Conservation (phyloP, 345 rosid species). For the Acer negundo region DNA sequence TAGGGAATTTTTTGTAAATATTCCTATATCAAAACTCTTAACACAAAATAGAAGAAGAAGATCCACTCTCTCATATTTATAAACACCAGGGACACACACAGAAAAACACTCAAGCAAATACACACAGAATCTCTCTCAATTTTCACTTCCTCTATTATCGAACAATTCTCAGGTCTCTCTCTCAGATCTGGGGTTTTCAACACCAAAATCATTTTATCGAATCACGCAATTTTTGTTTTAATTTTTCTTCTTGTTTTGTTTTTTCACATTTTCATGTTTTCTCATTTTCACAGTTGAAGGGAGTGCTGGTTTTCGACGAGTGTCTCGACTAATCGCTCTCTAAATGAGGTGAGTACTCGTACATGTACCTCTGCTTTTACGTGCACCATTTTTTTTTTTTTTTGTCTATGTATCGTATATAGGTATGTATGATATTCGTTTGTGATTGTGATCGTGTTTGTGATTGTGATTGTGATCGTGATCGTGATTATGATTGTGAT, state of each 20-base stretch:
- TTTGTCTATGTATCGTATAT: conserved; percentile 14
- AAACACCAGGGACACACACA: neutral
- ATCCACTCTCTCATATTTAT: neutral
- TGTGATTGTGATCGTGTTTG: conserved; percentile 5
- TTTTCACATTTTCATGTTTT: conserved; percentile 16
- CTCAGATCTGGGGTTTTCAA: conserved; percentile 54
- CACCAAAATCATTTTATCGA: conserved; percentile 11
- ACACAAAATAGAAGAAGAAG: too few relatives aligned
- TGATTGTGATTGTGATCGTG: neutral
- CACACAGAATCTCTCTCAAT: neutral
- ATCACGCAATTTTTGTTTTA: neutral
- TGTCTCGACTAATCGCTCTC: neutral
- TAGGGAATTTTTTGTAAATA: too few relatives aligned
- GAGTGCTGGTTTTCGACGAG: conserved; percentile 9
- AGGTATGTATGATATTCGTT: neutral
- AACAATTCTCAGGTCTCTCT: neutral
- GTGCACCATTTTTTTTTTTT: conserved; percentile 11
- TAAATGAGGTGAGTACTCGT: conserved; percentile 5
- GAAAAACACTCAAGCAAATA: neutral
- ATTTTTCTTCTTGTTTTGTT: neutral
- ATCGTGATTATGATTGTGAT: conserved; percentile 11
- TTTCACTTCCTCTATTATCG: neutral
- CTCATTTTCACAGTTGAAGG: conserved; percentile 27
- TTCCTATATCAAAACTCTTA: too few relatives aligned
- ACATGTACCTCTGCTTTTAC: neutral